These are phyloP conservation scores for Ceratobasidium sp. DNA, from an alignment of 1,284 basidiomycete genomes.

Conservation along the genomic window DNA sequence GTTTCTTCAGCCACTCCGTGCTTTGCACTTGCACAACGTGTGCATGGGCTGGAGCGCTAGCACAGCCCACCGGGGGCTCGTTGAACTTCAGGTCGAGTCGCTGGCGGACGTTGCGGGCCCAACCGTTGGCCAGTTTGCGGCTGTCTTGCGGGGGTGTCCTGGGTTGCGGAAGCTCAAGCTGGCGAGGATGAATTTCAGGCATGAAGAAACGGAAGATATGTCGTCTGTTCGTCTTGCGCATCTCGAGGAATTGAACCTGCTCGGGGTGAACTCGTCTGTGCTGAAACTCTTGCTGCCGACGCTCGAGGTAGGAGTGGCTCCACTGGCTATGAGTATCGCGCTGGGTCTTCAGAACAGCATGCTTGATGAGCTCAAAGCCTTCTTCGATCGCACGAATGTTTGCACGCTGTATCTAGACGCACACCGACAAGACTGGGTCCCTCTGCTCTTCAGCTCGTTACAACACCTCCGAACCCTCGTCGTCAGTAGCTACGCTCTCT, in stretches of 20 bases:
- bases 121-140: constrained; percentile 11
- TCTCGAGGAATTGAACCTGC: constrained; percentile 12
- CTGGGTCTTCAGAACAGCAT: background rate
- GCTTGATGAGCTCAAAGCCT: constrained; percentile 1
- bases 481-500: constrained; percentile 6
- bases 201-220: constrained; percentile 2
- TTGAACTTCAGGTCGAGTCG: constrained; percentile 25
- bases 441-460: constrained; percentile 14
- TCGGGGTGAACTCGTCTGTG: background rate
- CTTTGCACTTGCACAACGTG: constrained; percentile 31
- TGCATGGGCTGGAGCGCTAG: constrained; percentile 16
- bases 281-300: constrained; percentile 6
- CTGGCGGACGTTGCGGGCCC: constrained; percentile 6
- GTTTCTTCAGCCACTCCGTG: constrained; percentile 4
- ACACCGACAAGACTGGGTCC: constrained; percentile 17
- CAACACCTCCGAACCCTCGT: constrained; percentile 8
- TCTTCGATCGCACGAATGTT: constrained; percentile 19
- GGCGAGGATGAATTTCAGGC: constrained; percentile 16
- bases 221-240: constrained; percentile 5
- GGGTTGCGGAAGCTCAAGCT: constrained; percentile 18
- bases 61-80: constrained; percentile 1
- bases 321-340: constrained; percentile 15
- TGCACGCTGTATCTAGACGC: constrained; percentile 8
- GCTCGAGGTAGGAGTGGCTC: background rate
- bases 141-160: constrained; percentile 13